phyloP scores from a whole-genome alignment of 2,329 filamentous ascomycete species.

The Bipolaris bicolor region DNA sequence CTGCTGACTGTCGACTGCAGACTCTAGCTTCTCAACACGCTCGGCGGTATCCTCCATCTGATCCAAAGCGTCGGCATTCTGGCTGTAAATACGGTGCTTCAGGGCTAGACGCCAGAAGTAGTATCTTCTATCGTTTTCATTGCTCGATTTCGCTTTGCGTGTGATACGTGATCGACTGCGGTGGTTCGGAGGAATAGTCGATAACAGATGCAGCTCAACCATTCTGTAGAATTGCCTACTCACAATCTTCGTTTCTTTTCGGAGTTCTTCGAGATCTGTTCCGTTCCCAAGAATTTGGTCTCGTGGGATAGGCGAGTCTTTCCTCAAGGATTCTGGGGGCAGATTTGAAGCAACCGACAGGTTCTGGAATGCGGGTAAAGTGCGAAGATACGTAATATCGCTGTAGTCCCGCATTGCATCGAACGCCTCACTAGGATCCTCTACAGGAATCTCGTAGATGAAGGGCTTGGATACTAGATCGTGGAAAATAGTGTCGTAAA shows the following conservation, averaged over 20 bases:
- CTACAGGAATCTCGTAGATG: constrained; percentile 85
- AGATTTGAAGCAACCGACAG: constrained; percentile 61
- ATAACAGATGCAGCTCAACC: constrained; percentile 75
- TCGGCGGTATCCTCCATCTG: constrained; percentile 70
- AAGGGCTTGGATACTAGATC: constrained; percentile 70
- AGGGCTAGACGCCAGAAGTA: constrained; percentile 74
- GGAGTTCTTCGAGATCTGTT: constrained; percentile 62
- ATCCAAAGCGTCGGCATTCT: constrained; percentile 73
- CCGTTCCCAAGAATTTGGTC: constrained; percentile 63
- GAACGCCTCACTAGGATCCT: constrained; percentile 89
- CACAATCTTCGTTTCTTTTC: constrained; percentile 71
- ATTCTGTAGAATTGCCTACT: constrained; percentile 77
- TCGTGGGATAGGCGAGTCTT: constrained; percentile 57
- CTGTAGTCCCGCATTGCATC: constrained; percentile 78
- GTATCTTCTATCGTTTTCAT: constrained; percentile 67
- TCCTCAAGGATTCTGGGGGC: constrained; percentile 58
- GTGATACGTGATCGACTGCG: constrained; percentile 56
- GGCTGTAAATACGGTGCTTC: constrained; percentile 78
- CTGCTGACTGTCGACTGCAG: constrained; percentile 71
- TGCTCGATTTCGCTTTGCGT: constrained; percentile 55
- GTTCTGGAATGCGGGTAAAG: constrained; percentile 62
- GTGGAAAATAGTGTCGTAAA: constrained; percentile 82
- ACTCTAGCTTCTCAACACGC: constrained; percentile 73
- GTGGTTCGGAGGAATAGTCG: constrained; percentile 58
- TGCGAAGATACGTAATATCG: constrained; percentile 70